phyloP scores from a whole-genome alignment of 1,284 basidiomycete genomes.

The Pseudozyma flocculosa region DNA sequence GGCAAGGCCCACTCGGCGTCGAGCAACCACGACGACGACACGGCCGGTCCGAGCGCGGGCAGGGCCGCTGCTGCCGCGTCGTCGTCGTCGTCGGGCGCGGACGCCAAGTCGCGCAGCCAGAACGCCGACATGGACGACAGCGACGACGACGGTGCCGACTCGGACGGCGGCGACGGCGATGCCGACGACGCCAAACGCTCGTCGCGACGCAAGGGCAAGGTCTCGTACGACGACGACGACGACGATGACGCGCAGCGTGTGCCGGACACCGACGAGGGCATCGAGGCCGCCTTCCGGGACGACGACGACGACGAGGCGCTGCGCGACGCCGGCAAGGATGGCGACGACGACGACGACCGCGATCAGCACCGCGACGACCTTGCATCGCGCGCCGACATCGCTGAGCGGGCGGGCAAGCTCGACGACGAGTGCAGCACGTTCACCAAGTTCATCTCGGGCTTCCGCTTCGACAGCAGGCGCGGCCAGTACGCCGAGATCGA shows the following conservation, averaged over 20 bases:
- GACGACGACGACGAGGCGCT: conserved; percentile 38
- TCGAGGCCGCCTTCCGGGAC: conserved; percentile 68
- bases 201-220: conserved; percentile 68
- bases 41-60: no score
- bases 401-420: conserved; percentile 56
- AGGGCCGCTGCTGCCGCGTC: no score
- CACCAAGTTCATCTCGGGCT: conserved; percentile 64
- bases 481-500: conserved; percentile 61
- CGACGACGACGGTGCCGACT: conserved; percentile 40
- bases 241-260: conserved; percentile 33
- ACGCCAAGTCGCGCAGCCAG: conserved; percentile 9
- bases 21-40: conserved; percentile 67
- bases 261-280: conserved; percentile 62
- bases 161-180: conserved; percentile 68
- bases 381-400: no score
- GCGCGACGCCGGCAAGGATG: conserved; percentile 42
- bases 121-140: conserved; percentile 38
- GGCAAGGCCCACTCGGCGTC: conserved; percentile 69
- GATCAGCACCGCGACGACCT: conserved; percentile 6
- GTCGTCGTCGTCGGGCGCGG: conserved; percentile 5
- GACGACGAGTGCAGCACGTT: conserved; percentile 62
- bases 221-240: conserved; percentile 68
- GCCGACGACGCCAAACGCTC: conserved; percentile 69
- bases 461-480: conserved; percentile 68
- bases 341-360: conserved; percentile 49